phyloP scores from a whole-genome alignment of 257 asterid species.

The Nicotiana sylvestris region DNA sequence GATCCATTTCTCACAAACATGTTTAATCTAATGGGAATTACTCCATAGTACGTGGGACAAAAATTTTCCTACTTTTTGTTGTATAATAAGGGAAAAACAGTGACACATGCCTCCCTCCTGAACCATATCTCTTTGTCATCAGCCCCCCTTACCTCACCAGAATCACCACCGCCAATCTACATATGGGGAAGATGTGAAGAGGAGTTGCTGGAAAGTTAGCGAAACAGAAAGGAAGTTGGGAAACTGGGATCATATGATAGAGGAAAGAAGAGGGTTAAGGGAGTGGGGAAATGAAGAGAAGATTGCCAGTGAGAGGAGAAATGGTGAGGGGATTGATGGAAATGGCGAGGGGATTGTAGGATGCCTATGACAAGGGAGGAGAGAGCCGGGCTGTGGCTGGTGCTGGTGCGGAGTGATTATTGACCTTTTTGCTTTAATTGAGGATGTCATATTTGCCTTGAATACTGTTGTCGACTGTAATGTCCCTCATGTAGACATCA shows the following conservation, averaged over 20 bases:
- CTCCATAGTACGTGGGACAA: neutral
- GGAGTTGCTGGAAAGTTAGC: neutral
- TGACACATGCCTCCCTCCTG: neutral
- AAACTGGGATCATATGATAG: neutral
- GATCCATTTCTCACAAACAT: neutral
- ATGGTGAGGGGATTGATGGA: neutral
- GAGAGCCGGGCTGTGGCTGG: neutral
- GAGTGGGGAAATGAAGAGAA: neutral
- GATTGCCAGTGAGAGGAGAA: neutral
- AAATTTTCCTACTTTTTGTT: neutral
- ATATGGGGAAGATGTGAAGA: neutral
- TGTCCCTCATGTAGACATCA: neutral
- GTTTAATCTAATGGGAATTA: neutral
- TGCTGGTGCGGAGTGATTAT: neutral
- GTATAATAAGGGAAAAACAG: neutral
- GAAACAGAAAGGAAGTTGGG: neutral
- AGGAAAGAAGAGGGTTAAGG: neutral
- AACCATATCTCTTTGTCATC: neutral
- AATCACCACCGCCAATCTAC: neutral
- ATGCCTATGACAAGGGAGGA: neutral
- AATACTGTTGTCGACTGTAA: neutral
- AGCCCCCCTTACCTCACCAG: neutral
- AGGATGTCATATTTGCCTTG: neutral
- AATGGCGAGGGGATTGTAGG: neutral
- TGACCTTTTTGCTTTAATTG: neutral